A percentile compares a stretch with the other conserved stretches of the same genome.
These are phyloP conservation scores for Psilocybe subaeruginosa DNA, from an alignment of 768 basidiomycete species.

Conservation along the genomic window DNA sequence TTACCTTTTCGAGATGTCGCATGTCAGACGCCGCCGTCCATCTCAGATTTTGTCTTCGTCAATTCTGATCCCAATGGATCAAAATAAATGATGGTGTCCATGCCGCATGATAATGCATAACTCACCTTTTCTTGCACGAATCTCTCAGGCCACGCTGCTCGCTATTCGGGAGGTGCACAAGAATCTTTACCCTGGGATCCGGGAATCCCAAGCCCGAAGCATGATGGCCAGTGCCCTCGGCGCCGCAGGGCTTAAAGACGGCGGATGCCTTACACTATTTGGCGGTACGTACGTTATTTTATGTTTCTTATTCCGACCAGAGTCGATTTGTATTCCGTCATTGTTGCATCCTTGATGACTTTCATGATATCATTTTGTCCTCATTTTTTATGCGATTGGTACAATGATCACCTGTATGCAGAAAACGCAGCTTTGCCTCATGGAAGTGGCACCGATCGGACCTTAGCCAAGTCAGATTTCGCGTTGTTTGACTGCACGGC, in stretches of 20 bases:
- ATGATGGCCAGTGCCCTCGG: conserved; percentile 60
- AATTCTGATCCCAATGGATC: not conserved
- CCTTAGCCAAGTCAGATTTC: conserved; percentile 58
- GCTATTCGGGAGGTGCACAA: conserved; percentile 69
- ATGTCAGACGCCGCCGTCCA: conserved; percentile 8
- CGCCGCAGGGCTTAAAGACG: conserved; percentile 59
- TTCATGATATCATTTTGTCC: not conserved
- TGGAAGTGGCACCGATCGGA: conserved; percentile 74
- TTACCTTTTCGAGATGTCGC: conserved; percentile 1
- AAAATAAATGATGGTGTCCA: conserved; percentile 5
- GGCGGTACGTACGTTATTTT: conserved; percentile 55
- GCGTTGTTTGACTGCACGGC: conserved; percentile 78
- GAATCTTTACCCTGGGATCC: conserved; percentile 70
- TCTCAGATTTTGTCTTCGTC: conserved; percentile 5
- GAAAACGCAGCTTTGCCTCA: conserved; percentile 89
- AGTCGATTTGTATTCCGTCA: not conserved
- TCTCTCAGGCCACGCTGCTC: conserved; percentile 70
- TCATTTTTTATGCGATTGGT: not conserved
- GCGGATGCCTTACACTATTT: conserved; percentile 72
- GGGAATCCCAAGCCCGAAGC: conserved; percentile 67
- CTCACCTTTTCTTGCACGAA: conserved; percentile 8
- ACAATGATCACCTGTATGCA: conserved; percentile 28
- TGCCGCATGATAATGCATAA: conserved; percentile 3
- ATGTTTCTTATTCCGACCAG: conserved; percentile 4
- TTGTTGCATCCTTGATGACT: not conserved